phyloP scores from a whole-genome alignment of 2,329 filamentous ascomycete species.

The Chalaropsis thielavioides region DNA sequence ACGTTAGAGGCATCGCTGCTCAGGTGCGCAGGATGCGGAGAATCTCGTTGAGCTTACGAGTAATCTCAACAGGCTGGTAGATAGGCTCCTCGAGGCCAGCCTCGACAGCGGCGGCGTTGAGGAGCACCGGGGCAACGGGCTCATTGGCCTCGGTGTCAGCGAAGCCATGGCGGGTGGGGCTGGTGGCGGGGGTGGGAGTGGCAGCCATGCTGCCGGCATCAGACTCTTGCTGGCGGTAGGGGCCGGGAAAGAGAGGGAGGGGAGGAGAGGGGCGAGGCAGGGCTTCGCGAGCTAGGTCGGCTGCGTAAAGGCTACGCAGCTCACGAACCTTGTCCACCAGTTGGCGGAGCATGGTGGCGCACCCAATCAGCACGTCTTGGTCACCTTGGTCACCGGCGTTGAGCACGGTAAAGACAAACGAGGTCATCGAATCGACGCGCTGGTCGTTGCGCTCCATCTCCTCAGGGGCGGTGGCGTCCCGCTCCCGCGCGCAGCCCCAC shows the following conservation, averaged over 20 bases:
- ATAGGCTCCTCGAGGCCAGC: background rate
- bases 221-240: background rate
- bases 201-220: background rate
- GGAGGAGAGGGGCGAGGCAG: background rate
- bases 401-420: background rate
- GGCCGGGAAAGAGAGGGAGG: background rate
- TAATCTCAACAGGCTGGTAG: conserved; percentile 1
- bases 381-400: background rate
- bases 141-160: background rate
- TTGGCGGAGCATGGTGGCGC: background rate
- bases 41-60: conserved; percentile 3
- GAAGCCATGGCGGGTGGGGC: background rate
- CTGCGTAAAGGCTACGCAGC: background rate
- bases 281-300: background rate
- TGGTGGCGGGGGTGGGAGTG: background rate
- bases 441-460: background rate
- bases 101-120: background rate
- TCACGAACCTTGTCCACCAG: background rate
- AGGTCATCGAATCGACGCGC: background rate
- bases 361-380: background rate
- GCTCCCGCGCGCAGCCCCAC: background rate
- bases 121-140: background rate
- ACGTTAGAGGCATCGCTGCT: background rate
- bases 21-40: background rate
- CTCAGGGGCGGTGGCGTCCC: background rate